Percentiles rank a stretch among this genome's conserved stretches.
phyloP scores from a whole-genome alignment of 169 alveolate species.

The Plasmodium cynomolgi region DNA sequence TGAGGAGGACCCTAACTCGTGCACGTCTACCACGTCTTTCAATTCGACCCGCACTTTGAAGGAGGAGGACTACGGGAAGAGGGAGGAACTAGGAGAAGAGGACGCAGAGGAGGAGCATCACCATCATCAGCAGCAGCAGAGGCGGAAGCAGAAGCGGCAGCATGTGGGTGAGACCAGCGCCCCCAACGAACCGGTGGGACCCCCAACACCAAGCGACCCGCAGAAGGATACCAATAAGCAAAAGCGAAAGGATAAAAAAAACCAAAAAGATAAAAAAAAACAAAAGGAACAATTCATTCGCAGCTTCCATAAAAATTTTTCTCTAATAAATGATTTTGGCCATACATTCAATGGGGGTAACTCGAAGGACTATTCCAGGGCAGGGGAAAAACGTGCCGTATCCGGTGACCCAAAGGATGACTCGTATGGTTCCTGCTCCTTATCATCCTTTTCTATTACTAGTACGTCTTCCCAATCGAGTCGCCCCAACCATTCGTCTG shows the following conservation, averaged over 20 bases:
- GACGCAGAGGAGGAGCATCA: neutral
- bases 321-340: neutral
- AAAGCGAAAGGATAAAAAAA: neutral
- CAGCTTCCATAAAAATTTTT: constrained; percentile 12
- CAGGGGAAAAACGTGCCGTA: neutral
- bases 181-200: neutral
- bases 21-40: neutral
- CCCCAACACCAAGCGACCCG: neutral
- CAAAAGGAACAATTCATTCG: constrained; percentile 4
- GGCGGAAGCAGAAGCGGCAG: neutral
- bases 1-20: neutral
- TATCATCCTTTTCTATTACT: neutral
- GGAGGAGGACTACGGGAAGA: neutral
- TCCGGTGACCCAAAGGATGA: neutral
- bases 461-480: neutral
- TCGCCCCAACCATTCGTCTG: neutral
- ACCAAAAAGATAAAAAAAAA: neutral
- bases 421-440: neutral
- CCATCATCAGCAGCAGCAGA: neutral
- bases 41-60: neutral
- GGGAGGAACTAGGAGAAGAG: neutral
- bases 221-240: neutral
- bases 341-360: neutral
- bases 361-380: neutral
- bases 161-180: neutral